Conservation (phyloP, 2,329 filamentous ascomycete species). For the Colletotrichum eremochloae region DNA sequence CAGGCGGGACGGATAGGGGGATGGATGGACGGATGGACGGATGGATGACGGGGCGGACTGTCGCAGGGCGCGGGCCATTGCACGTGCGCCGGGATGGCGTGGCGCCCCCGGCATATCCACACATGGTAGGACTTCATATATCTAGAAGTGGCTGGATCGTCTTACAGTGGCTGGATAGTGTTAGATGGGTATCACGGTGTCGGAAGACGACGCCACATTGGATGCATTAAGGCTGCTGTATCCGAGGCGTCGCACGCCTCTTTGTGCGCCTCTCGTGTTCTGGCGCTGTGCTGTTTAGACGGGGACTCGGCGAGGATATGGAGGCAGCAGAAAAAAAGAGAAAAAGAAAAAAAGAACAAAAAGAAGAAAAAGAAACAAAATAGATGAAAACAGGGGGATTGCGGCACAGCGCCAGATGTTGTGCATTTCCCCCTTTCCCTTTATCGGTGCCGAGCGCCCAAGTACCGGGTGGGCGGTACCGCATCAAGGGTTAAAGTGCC, state of each 20-base stretch:
- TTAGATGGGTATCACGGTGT: neutral
- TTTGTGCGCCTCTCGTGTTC: neutral
- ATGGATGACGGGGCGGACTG: too few species aligned
- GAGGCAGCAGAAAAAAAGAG: neutral
- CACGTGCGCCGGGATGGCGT: neutral
- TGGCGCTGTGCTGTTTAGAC: neutral
- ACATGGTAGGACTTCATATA: rapidly evolving
- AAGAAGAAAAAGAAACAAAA: too few species aligned
- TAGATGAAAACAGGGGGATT: neutral
- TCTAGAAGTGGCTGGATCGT: neutral
- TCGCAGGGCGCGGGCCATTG: neutral
- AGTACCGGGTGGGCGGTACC: neutral
- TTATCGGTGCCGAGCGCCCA: neutral
- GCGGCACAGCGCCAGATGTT: neutral
- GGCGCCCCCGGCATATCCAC: neutral
- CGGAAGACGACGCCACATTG: neutral
- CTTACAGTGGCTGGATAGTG: neutral
- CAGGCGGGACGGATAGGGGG: slow-evolving; percentile 9
- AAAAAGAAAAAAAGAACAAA: neutral
- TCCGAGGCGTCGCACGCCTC: neutral
- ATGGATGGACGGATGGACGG: too few species aligned
- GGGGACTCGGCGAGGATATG: neutral
- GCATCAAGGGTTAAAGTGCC: too few species aligned
- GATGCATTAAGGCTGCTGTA: neutral
- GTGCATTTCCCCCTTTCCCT: neutral